These are phyloP conservation scores for Oenanthe sinensis DNA, from an alignment of 129 eudicot genomes.

Conservation along the genomic window DNA sequence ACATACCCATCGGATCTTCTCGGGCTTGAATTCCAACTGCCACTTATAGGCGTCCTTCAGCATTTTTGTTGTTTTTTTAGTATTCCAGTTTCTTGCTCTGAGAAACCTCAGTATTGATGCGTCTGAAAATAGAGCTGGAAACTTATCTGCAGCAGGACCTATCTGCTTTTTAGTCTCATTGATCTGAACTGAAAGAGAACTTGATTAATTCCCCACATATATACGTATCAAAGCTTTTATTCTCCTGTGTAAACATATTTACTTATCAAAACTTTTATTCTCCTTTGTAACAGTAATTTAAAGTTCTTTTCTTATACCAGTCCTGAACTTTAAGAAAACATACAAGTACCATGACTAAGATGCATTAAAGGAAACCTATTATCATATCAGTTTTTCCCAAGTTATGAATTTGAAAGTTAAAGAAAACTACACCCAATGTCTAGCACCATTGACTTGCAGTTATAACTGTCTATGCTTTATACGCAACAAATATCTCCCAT, in stretches of 20 bases:
- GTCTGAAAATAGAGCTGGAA: slow-evolving; percentile 23
- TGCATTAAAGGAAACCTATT: background rate
- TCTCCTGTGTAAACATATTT: background rate
- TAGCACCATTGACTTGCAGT: background rate
- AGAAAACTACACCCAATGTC: background rate
- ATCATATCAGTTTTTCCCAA: background rate
- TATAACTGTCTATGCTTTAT: background rate
- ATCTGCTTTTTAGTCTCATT: slow-evolving; percentile 25
- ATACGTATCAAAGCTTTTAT: background rate
- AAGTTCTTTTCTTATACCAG: background rate
- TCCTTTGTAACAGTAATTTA: too few relatives aligned
- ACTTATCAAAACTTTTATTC: background rate
- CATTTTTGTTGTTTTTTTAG: slow-evolving; percentile 28
- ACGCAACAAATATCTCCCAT: background rate
- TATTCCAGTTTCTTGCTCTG: slow-evolving; percentile 32
- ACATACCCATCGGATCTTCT: slow-evolving; percentile 33
- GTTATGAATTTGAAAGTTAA: background rate
- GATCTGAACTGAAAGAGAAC: slow-evolving; percentile 22
- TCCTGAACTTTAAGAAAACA: background rate
- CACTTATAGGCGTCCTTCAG: slow-evolving; percentile 29
- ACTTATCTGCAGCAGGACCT: slow-evolving; percentile 24
- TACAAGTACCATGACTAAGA: background rate
- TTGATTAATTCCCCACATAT: slow-evolving; percentile 4
- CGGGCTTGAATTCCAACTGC: slow-evolving; percentile 28
- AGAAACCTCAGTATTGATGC: slow-evolving; percentile 25